Conservation (phyloP, 2,329 filamentous ascomycete species). For the Pezicula rhizophila region DNA sequence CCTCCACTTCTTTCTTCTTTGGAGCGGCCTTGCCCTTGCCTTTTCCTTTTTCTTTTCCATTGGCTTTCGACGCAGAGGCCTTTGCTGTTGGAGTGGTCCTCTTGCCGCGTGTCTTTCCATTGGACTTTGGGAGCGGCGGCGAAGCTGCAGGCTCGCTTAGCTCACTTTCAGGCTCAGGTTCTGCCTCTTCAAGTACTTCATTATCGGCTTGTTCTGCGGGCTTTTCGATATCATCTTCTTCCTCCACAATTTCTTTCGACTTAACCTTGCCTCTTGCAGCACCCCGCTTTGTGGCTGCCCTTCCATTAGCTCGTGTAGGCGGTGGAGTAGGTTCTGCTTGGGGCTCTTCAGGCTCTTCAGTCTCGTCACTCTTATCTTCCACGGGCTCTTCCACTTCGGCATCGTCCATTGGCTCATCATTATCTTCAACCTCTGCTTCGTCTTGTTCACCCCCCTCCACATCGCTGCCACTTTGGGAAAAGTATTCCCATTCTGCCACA, state of each 20-base stretch:
- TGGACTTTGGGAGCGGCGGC: too few relatives aligned
- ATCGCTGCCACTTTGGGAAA: conserved; percentile 31
- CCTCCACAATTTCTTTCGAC: too few relatives aligned
- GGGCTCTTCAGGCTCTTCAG: conserved; percentile 2
- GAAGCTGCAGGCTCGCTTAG: too few relatives aligned
- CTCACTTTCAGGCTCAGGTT: neutral
- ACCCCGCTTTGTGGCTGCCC: neutral
- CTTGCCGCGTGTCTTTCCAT: too few relatives aligned
- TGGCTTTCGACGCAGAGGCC: conserved; percentile 2
- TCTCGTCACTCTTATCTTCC: too few relatives aligned
- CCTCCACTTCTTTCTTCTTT: neutral
- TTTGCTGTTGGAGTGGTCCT: neutral
- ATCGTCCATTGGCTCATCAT: neutral
- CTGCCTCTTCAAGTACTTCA: neutral
- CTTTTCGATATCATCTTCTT: neutral
- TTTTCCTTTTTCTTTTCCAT: conserved; percentile 7
- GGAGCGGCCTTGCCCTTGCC: neutral
- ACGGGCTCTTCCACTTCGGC: conserved; percentile 1
- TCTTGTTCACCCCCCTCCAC: conserved; percentile 24
- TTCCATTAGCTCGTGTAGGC: conserved; percentile 9
- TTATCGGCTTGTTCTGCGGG: conserved; percentile 3
- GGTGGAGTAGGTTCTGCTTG: conserved; percentile 7
- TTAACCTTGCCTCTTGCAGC: neutral
- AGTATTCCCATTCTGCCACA: conserved; percentile 28
- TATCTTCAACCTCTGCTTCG: conserved; percentile 1